Base-by-base conservation (phyloP, 1,284 basidiomycete species). In the Schizopora paradoxa region DNA sequence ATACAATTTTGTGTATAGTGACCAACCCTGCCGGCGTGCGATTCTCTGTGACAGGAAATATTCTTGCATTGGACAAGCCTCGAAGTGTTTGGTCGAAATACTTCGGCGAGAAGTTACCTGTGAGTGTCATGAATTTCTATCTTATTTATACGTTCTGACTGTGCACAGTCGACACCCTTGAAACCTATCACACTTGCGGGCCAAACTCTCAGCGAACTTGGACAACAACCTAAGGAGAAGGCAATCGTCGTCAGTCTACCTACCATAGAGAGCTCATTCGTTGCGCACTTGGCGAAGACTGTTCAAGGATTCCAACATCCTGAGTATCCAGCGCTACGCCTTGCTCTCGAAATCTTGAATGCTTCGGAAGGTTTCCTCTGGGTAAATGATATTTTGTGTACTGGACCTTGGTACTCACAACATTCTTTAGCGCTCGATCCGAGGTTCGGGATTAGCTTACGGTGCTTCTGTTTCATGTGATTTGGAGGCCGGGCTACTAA, bases 331-430 rank as follows among this genome's bases (percentile, higher is more conserved):
- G 86, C 87, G 11, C 67, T 97, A 26, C 77, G 82, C 26, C 78
- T 99, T n/a, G 85, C 93, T 1, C 67, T 86, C 5, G 86, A 93
- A 52, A 81, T 94, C 3, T 69, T 99, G 39, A 97, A 97, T 56
- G 95, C 92, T 2, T 84, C 93, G 41, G 96, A 99, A 68, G 88
- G 88, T 54, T 97, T 86, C 64, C 78, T 99, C 47, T 99, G 96
- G 95, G 86, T 87, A 67, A 52, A 67, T 51, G 27, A 13, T 34
- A 21, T 27, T 43, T 26, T 29, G 40, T 25, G 31, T 43, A 25
- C 36, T 36, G 19, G 42, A 36, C 1, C 18, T 27, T 43, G 14
- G 13, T 14, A 28, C 25, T 11, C 10, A 26, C 14, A 21, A 40
- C 37, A 31, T 28, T 29, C 41, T 43, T 63, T 65, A 84, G 85